Evolutionary conservation across 2,329 filamentous ascomycete species (phyloP).

Genomic region (Boeremia exigua): DNA sequence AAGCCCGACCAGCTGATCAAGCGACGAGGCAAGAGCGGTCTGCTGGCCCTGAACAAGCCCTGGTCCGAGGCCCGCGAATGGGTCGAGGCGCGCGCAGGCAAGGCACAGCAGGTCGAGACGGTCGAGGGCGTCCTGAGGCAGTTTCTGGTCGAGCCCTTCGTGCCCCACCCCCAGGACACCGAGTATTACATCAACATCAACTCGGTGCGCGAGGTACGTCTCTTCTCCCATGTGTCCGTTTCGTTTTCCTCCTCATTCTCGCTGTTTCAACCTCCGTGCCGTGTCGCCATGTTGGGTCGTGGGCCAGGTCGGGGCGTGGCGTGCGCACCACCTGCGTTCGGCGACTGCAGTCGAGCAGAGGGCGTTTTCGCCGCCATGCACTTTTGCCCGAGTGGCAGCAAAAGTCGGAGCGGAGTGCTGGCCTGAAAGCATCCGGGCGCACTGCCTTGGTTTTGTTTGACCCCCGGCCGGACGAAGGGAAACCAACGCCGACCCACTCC

Average conservation of each 20-base stretch:
- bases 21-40: slow-evolving; percentile 97
- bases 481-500: slow-evolving; percentile 46
- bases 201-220: slow-evolving; percentile 97
- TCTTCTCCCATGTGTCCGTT: slow-evolving; percentile 21
- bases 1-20: slow-evolving; percentile 99
- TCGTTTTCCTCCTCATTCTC: background rate
- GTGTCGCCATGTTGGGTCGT: slow-evolving; percentile 6
- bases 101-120: slow-evolving; percentile 91
- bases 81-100: slow-evolving; percentile 90
- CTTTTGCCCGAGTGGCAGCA: slow-evolving; percentile 11
- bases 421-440: slow-evolving; percentile 31
- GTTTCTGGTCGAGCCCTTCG: slow-evolving; percentile 98
- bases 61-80: slow-evolving; percentile 94
- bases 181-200: slow-evolving; percentile 99
- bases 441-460: slow-evolving; percentile 44
- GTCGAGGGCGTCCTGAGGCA: slow-evolving; percentile 86
- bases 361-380: slow-evolving; percentile 16
- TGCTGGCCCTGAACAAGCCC: slow-evolving; percentile 94
- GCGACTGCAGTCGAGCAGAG: slow-evolving; percentile 9
- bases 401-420: slow-evolving; percentile 22
- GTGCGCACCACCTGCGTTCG: background rate
- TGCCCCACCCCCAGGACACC: slow-evolving; percentile 91
- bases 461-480: slow-evolving; percentile 50
- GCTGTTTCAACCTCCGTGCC: background rate
- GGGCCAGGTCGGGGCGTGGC: slow-evolving; percentile 4